phyloP scores from a whole-genome alignment of 345 rosid species.

The Eucalyptus sp. region DNA sequence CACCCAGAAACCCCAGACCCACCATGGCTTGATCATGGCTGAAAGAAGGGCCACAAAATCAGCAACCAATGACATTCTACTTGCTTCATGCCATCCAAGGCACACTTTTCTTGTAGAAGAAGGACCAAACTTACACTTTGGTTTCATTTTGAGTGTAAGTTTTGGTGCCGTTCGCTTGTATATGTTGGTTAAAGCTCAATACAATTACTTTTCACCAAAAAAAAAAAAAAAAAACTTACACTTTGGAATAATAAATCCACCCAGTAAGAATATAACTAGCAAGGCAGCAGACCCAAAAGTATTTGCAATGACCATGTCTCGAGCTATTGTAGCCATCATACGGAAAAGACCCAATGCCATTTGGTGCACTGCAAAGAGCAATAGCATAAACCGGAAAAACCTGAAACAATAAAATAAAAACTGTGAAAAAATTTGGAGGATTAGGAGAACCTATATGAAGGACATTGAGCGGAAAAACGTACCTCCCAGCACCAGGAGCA shows the following conservation, averaged over 20 bases:
- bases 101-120: not conserved
- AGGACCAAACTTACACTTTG: slow-evolving; percentile 42
- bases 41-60: slow-evolving; percentile 4
- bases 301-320: slow-evolving; percentile 85
- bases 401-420: slow-evolving; percentile 15
- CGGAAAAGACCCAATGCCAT: slow-evolving; percentile 88
- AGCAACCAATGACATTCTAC: not conserved
- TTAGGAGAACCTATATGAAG: not conserved
- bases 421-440: not conserved
- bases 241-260: slow-evolving; percentile 86
- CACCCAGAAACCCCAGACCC: slow-evolving; percentile 92
- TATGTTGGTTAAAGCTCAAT: no score
- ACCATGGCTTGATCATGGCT: slow-evolving; percentile 75
- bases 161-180: no score
- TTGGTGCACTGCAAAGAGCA: slow-evolving; percentile 74
- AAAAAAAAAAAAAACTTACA: slow-evolving; percentile 15
- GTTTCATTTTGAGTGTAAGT: not conserved
- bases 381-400: slow-evolving; percentile 71
- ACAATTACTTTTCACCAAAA: no score
- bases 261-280: slow-evolving; percentile 52
- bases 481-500: slow-evolving; percentile 72
- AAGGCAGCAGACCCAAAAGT: slow-evolving; percentile 75
- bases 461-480: not conserved
- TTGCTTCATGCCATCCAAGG: not conserved
- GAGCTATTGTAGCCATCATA: slow-evolving; percentile 62